Base-by-base conservation (phyloP, 257 asterid species). In the Solanum sejunctum region DNA sequence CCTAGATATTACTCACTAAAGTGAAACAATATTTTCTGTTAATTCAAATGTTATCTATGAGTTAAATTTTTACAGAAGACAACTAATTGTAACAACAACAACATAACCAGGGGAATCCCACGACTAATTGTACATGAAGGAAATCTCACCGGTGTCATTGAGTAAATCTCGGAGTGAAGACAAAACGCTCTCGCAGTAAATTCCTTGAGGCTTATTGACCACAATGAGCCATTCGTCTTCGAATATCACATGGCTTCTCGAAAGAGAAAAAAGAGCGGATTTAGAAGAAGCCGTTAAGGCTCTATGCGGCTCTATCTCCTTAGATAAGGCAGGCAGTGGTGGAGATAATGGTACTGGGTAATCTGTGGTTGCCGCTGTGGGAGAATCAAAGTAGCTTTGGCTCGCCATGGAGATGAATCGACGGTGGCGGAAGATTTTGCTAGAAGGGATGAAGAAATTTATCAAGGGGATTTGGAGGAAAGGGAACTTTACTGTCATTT, bases 211-310 rank as follows among this genome's bases (percentile, higher is more conserved):
- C 87, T 96, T 96, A 81, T 96, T 94, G 20, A 96, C 91, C 21
- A 98, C 98, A 85, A 96, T 89, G 82, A 94, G 91, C 98, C 98
- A 95, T 71, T 94, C 92, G 39, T 95, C 98, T 89, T 95, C 95
- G 86, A 92, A 94, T n/a, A 96, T 89, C 13, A 94, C 91, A 20
- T 96, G 96, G 10, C 73, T 82, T 88, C 89, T 87, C 1, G 96
- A 90, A 64, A 95, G 95, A 80, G 93, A 70, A 80, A 94, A 94
- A 18, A 92, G 90, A 52, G 97, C 83, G 6, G 98, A 96, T 79
- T 88, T 93, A 16, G 98, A 93, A 17, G 97, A 92, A 45, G 98
- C 98, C 26, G 98, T 87, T 56, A 93, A 78, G 55, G 98, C 98
- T 85, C 99, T 89, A 88, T 84, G 89, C 73, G 93, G 88, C 91